Conservation (phyloP, 2,329 filamentous ascomycete species). For the Tolypocladium album region DNA sequence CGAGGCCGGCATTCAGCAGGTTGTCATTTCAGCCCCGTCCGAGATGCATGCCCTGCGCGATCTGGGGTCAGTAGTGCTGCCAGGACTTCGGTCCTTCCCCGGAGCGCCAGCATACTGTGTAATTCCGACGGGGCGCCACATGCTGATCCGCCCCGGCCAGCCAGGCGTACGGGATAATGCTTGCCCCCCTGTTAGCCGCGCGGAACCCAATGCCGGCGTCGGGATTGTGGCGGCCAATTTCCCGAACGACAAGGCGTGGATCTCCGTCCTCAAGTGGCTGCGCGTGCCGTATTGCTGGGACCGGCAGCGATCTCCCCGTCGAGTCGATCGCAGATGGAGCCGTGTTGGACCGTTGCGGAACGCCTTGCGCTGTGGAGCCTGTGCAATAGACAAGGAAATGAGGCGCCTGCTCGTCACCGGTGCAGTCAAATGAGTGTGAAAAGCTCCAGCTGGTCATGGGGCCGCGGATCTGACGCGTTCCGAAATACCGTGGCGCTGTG, state of each 20-base stretch:
- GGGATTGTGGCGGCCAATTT: conserved; percentile 13
- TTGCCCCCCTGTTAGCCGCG: too few species aligned
- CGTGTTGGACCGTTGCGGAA: conserved; percentile 9
- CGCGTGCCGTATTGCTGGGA: conserved; percentile 10
- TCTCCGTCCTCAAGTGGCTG: conserved; percentile 22
- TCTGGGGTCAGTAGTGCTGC: conserved; percentile 15
- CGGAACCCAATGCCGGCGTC: too few species aligned
- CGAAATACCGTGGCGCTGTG: not conserved
- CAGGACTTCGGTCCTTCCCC: conserved; percentile 8
- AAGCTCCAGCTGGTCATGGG: conserved; percentile 19
- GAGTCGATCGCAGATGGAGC: too few species aligned
- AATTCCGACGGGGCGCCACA: conserved; percentile 1
- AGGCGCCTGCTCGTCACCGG: not conserved
- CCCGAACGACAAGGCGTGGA: conserved; percentile 21
- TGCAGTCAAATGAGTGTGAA: conserved; percentile 14
- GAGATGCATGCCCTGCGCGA: conserved; percentile 16
- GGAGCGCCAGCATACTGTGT: conserved; percentile 8
- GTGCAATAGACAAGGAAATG: conserved; percentile 13
- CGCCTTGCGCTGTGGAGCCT: conserved; percentile 23
- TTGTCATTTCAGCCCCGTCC: conserved; percentile 13
- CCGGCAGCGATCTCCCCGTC: conserved; percentile 13
- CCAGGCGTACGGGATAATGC: too few species aligned
- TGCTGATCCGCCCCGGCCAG: conserved; percentile 7
- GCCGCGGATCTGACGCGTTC: conserved; percentile 13
- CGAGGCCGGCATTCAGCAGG: conserved; percentile 10